These are phyloP conservation scores for Jacaranda mimosifolia DNA, from an alignment of 257 asterid genomes.

Conservation along the genomic window DNA sequence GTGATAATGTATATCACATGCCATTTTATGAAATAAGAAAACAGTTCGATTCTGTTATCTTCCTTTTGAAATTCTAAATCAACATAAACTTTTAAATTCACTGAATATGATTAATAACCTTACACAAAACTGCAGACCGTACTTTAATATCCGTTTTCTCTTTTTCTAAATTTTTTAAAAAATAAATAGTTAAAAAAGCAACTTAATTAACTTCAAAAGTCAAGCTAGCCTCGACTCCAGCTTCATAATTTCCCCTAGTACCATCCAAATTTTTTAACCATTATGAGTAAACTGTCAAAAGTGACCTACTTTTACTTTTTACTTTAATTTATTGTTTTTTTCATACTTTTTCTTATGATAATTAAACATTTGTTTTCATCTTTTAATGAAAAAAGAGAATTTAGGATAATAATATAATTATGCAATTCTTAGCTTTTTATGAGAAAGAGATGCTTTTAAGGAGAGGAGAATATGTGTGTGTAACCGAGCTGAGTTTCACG, in stretches of 20 bases:
- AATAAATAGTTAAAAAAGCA: neutral
- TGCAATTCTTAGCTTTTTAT: constrained; percentile 52
- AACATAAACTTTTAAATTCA: neutral
- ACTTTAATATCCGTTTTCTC: neutral
- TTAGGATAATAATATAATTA: constrained; percentile 29
- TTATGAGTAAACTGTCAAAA: constrained; percentile 31
- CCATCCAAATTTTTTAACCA: constrained; percentile 30
- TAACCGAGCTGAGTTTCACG: constrained; percentile 42
- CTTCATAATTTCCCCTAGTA: neutral
- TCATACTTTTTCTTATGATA: neutral
- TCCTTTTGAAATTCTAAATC: neutral
- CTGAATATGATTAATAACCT: neutral
- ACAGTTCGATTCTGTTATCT: neutral
- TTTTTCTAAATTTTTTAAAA: neutral
- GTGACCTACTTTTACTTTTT: constrained; percentile 39
- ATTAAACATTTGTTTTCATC: constrained; percentile 36
- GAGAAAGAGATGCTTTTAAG: constrained; percentile 63
- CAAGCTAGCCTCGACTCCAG: constrained; percentile 37
- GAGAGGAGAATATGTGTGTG: constrained; percentile 39
- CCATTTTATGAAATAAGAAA: neutral
- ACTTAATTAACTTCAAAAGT: constrained; percentile 19
- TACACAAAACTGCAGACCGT: neutral
- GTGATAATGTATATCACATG: too few species aligned
- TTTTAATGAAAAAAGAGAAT: constrained; percentile 47
- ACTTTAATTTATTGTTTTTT: constrained; percentile 18